Evolutionary conservation across 257 asterid species (phyloP), one percentile per base, ranked within the genome.

Genomic region (Lithospermum erythrorhizon): DNA sequence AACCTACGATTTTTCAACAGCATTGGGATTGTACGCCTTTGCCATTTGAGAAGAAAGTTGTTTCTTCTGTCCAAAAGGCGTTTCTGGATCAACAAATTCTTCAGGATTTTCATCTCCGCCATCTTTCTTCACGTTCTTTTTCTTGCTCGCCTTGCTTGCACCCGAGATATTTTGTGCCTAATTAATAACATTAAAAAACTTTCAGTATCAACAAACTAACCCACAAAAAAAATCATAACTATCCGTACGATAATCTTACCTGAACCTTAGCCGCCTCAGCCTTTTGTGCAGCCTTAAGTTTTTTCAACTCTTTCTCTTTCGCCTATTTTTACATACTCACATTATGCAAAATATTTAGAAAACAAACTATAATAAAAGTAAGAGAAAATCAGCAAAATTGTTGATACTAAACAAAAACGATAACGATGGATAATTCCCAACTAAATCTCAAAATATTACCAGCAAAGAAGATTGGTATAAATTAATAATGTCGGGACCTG

Each of bases 1-100:
- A 62, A 65, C 93, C 57, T 80, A 91, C 98, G 88, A 75, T 67
- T 78, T 86, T 79, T 91, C 98, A 0, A 91, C 98, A 19, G 86
- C 81, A 68, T 52, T 78, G 10, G 98, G 96, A 62, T 74, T 79
- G 84, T 71, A 91, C 55, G 94, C 73, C 72, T 81, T 85, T 29
- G 96, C 94, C 98, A 91, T 88, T 66, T 79, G 93, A 19, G 76
- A 71, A 41, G 98, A 84, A 0, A 91, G 83, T 9, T 45, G 79
- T 75, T 91, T 91, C 86, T 86, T 91, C 73, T 82, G 83, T 57
- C 98, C 98, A 48, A 62, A 2, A 22, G 83, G 78, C 29, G 96
- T 91, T 69, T 76, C 94, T 20, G 96, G 98, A 75, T 91, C 94
- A 66, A 69, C 68, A 63, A 71, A 85, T 67, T 90, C 94, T 83